Conservation (phyloP, 2,329 filamentous ascomycete species). For the Phialemoniopsis sp. region DNA sequence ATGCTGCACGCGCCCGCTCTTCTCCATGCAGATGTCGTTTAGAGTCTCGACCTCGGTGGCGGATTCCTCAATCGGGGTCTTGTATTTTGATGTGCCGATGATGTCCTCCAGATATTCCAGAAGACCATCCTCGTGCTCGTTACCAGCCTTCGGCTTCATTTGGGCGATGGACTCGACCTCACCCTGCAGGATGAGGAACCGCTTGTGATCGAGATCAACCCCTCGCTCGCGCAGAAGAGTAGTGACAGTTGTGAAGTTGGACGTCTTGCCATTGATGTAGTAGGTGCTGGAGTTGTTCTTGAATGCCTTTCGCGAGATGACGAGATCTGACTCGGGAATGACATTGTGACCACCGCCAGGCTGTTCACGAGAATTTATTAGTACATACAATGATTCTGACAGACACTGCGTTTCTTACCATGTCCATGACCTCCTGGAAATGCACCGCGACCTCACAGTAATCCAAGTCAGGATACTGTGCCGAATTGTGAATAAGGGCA, state of each 20-base stretch:
- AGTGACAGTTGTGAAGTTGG: conserved; percentile 89
- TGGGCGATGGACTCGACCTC: conserved; percentile 98
- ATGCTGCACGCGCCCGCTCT: conserved; percentile 91
- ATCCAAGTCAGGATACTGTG: conserved; percentile 77
- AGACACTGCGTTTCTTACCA: conserved; percentile 35
- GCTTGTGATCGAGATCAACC: conserved; percentile 95
- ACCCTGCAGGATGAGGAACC: conserved; percentile 93
- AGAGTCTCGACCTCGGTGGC: conserved; percentile 85
- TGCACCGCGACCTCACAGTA: conserved; percentile 95
- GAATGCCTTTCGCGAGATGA: conserved; percentile 91
- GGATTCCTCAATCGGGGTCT: conserved; percentile 91
- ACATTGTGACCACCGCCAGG: conserved; percentile 71
- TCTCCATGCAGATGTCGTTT: conserved; percentile 93
- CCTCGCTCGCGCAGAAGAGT: conserved; percentile 81
- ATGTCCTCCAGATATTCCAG: conserved; percentile 98
- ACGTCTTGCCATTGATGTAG: conserved; percentile 87
- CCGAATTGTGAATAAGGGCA: conserved; percentile 95
- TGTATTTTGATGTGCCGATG: conserved; percentile 98
- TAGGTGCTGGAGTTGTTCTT: conserved; percentile 98
- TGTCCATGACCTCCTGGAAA: conserved; percentile 91
- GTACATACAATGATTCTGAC: conserved; percentile 3
- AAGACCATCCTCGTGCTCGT: conserved; percentile 93
- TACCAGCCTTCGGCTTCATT: conserved; percentile 95
- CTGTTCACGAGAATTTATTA: conserved; percentile 28
- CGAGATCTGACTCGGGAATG: conserved; percentile 76